A percentile compares a stretch with the other conserved stretches of the same genome.
Evolutionary conservation across 2,329 filamentous ascomycete genomes (phyloP).

Genomic region (Xylariales sp.): DNA sequence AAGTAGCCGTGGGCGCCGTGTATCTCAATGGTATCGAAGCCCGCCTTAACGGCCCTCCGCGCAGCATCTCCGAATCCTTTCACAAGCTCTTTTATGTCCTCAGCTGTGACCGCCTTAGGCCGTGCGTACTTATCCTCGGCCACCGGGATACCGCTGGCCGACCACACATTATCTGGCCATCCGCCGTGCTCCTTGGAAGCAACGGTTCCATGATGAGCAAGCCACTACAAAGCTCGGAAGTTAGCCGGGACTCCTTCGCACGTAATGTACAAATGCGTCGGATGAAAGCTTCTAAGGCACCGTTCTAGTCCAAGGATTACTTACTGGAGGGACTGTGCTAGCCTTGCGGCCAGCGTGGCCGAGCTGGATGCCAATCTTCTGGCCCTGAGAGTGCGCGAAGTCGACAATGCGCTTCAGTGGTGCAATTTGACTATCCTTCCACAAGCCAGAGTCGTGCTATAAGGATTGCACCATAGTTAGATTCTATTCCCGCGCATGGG

Average conservation of each 20-base stretch:
- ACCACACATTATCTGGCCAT: slow-evolving; percentile 56
- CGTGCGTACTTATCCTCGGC: slow-evolving; percentile 62
- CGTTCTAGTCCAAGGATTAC: not conserved
- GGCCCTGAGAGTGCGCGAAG: slow-evolving; percentile 81
- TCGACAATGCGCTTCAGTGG: slow-evolving; percentile 77
- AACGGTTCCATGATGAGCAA: slow-evolving; percentile 61
- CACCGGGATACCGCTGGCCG: slow-evolving; percentile 69
- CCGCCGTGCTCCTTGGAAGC: slow-evolving; percentile 51
- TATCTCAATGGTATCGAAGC: slow-evolving; percentile 75
- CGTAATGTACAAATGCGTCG: not conserved
- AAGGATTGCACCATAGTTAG: not conserved
- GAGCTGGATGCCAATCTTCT: slow-evolving; percentile 83
- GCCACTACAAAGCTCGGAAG: slow-evolving; percentile 59
- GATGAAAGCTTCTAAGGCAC: too few relatives aligned
- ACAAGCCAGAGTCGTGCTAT: slow-evolving; percentile 77
- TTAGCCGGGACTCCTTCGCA: not conserved
- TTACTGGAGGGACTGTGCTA: slow-evolving; percentile 63
- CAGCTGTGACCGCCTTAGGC: slow-evolving; percentile 68
- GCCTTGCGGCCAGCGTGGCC: slow-evolving; percentile 82
- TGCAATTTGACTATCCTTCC: slow-evolving; percentile 85
- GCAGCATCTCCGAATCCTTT: slow-evolving; percentile 52
- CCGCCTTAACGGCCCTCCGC: slow-evolving; percentile 57
- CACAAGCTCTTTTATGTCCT: slow-evolving; percentile 53
- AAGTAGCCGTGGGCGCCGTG: slow-evolving; percentile 86
- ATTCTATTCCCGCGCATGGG: too few relatives aligned